phyloP scores from a whole-genome alignment of 2,329 filamentous ascomycete genomes.

The Stagonosporopsis chrysanthemi region DNA sequence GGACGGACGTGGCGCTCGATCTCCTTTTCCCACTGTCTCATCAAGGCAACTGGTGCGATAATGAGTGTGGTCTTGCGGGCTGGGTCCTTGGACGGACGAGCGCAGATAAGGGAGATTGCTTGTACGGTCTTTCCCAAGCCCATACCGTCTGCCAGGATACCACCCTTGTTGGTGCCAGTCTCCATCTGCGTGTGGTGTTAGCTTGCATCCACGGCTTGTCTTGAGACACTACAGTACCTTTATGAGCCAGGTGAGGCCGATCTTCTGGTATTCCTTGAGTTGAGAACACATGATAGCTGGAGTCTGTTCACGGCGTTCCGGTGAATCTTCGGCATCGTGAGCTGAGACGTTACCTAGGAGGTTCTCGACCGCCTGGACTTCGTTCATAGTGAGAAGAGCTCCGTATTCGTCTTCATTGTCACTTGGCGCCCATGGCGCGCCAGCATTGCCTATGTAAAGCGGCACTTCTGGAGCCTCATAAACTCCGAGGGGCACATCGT shows the following conservation, averaged over 20 bases:
- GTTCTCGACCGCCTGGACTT: conserved; percentile 37
- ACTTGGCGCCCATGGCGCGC: conserved; percentile 10
- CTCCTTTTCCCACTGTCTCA: conserved; percentile 86
- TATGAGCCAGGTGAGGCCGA: conserved; percentile 79
- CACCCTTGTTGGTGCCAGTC: conserved; percentile 73
- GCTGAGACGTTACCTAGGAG: conserved; percentile 44
- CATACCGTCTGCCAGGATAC: conserved; percentile 72
- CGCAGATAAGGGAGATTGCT: conserved; percentile 77
- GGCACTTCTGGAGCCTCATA: conserved; percentile 16
- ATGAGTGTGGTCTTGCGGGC: conserved; percentile 78
- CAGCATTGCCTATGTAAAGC: conserved; percentile 3
- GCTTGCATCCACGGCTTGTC: background rate
- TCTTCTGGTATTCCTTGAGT: conserved; percentile 82
- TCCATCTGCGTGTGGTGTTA: conserved; percentile 62
- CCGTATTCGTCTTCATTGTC: conserved; percentile 29
- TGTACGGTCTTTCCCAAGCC: conserved; percentile 86
- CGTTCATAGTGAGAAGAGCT: conserved; percentile 21
- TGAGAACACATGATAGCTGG: conserved; percentile 72
- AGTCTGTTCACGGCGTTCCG: conserved; percentile 70
- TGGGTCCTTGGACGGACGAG: conserved; percentile 67
- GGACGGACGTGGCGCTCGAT: conserved; percentile 73
- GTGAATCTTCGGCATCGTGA: conserved; percentile 50
- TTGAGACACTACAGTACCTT: conserved; percentile 40
- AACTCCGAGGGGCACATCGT: background rate
- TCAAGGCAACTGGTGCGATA: conserved; percentile 78